A percentile compares a stretch with the other conserved stretches of the same genome.
Conservation (phyloP, 2,329 filamentous ascomycete genomes). For the Beauveria rudraprayagi region DNA sequence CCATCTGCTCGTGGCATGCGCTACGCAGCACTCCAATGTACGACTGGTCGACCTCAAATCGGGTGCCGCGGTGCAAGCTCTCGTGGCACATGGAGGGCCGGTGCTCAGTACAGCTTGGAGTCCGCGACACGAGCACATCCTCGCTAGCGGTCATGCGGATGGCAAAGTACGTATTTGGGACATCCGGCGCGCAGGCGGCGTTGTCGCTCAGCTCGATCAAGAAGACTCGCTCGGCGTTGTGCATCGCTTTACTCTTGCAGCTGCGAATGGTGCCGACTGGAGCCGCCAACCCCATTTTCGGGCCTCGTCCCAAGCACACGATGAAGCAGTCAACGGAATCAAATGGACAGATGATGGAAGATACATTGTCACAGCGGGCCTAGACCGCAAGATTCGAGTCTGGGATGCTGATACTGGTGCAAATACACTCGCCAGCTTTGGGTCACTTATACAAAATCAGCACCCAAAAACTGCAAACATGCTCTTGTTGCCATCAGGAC, state of each 20-base stretch:
- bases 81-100: slow-evolving; percentile 60
- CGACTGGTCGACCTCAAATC: slow-evolving; percentile 81
- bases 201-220: slow-evolving; percentile 71
- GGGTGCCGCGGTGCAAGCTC: slow-evolving; percentile 61
- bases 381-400: slow-evolving; percentile 76
- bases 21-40: slow-evolving; percentile 76
- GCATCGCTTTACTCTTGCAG: slow-evolving; percentile 28
- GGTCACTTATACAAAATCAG: slow-evolving; percentile 69
- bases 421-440: slow-evolving; percentile 85
- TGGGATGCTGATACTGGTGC: slow-evolving; percentile 77
- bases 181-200: slow-evolving; percentile 67
- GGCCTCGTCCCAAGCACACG: slow-evolving; percentile 58
- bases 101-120: slow-evolving; percentile 73
- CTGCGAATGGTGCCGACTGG: slow-evolving; percentile 24
- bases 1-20: slow-evolving; percentile 76
- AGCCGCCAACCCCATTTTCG: slow-evolving; percentile 31
- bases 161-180: slow-evolving; percentile 83
- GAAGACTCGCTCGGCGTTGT: slow-evolving; percentile 70
- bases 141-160: slow-evolving; percentile 79
- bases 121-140: slow-evolving; percentile 66
- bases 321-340: slow-evolving; percentile 75
- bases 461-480: slow-evolving; percentile 54
- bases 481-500: slow-evolving; percentile 52
- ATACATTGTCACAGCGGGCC: slow-evolving; percentile 70
- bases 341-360: slow-evolving; percentile 75